Evolutionary conservation across 1,139 yeast species (phyloP), one percentile per base, ranked within the genome.

Genomic region (Taphrina communis): DNA sequence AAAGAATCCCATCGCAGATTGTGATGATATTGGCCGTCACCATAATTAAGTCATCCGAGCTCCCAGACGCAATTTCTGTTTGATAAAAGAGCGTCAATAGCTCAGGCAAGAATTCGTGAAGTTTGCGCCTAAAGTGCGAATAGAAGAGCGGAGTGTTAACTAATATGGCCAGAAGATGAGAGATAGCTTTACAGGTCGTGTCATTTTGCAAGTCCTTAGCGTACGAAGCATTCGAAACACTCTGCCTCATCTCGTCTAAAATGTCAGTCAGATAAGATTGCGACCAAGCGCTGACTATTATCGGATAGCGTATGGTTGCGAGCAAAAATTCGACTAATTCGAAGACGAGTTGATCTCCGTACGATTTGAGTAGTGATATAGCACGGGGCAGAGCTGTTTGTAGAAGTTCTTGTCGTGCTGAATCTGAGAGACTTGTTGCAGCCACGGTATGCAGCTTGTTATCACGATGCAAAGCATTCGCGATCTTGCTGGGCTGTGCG

Each of bases 361-460:
- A 36, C 25, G 36, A n/a, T 7, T 35, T 38, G 42, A 53, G 58
- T 6, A 36, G 44, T 59, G 51, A 74, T 74, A 59, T 73, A 72
- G 35, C 31, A 11, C 51, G 69, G 48, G 52, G 8, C 12, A 67
- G 21, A 11, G 70, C 66, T 21, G 36, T 50, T n/a, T 21, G 53
- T 25, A 21, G 36, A 50, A 50, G 9, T 21, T 50, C 53, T 50
- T 50, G 53, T 1, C 2, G 48, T 12, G 48, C n/a, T 44, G 19
- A 44, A 44, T 12, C 19, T n/a, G 48, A 39, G 42, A 14, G 42
- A 39, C 14, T 39, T 9, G 42, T 39, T 14, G 42, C 14, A 39
- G 42, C 42, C 42, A 9, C 42, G 11, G 14, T 14, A 11, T 39
- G 42, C 14, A 39, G 42, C 14, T 9, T 11, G n/a, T 14, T 44